Conservation (phyloP, 371 early-diverging fungal species). For the Mortierella sp. region DNA sequence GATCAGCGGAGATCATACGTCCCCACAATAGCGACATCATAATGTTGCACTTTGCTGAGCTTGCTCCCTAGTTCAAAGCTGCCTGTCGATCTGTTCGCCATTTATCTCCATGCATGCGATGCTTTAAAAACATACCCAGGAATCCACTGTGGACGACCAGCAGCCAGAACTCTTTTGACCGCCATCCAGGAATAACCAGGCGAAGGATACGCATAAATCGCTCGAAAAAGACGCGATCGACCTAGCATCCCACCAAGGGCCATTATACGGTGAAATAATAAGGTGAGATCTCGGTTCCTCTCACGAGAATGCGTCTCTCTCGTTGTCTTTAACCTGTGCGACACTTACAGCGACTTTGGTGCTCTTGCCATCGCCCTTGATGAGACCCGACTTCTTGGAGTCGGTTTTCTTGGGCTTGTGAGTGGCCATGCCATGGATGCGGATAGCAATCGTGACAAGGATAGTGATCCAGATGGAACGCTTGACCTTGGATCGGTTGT, state of each 20-base stretch:
- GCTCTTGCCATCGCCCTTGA: conserved; percentile 42
- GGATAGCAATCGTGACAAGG: conserved; percentile 44
- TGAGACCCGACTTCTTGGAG: conserved; percentile 39
- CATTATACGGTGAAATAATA: background rate
- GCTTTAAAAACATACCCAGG: conserved; percentile 60
- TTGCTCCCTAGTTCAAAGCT: no score
- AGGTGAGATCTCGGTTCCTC: background rate
- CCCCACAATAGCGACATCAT: no score
- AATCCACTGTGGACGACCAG: conserved; percentile 85
- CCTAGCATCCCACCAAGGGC: conserved; percentile 60
- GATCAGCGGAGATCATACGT: no score
- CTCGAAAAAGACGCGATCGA: conserved; percentile 82
- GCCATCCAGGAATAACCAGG: conserved; percentile 83
- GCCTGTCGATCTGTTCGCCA: no score
- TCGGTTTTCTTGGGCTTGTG: conserved; percentile 38
- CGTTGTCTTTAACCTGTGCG: background rate
- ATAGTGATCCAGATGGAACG: conserved; percentile 55
- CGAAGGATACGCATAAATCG: conserved; percentile 75
- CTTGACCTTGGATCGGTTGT: conserved; percentile 53
- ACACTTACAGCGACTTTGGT: conserved; percentile 50
- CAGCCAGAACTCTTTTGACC: conserved; percentile 84
- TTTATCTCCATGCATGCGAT: no score
- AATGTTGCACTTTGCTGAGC: no score
- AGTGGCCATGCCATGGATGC: conserved; percentile 49
- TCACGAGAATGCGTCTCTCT: no score